Evolutionary conservation across 495 filamentous ascomycete genomes (phyloP).

Genomic region (Xylaria cubensis): DNA sequence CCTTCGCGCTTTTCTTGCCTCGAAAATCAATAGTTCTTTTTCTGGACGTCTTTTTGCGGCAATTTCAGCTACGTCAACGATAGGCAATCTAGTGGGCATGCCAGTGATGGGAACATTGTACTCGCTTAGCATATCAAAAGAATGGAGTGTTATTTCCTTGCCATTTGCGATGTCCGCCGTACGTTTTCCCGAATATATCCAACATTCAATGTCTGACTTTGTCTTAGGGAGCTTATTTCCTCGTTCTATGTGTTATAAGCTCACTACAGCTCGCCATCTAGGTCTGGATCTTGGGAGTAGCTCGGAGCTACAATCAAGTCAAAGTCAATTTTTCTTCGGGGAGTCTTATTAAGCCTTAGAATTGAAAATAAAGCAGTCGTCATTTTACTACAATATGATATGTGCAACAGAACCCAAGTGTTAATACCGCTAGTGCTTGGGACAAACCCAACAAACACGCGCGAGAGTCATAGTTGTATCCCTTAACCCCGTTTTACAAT

Average conservation of each 20-base stretch:
- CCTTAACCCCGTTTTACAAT: constrained; percentile 8
- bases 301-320: not conserved
- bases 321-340: not conserved
- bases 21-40: constrained; percentile 1
- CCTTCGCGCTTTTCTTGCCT: constrained; percentile 17
- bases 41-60: constrained; percentile 15
- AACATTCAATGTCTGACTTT: not conserved
- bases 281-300: not conserved
- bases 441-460: constrained; percentile 17
- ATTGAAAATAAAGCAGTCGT: not conserved
- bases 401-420: not conserved
- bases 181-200: not conserved
- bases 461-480: constrained; percentile 21
- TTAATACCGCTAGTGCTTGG: constrained; percentile 6
- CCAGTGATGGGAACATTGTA: constrained; percentile 16
- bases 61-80: constrained; percentile 10
- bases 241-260: not conserved
- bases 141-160: not conserved
- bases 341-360: not conserved
- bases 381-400: not conserved
- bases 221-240: constrained; percentile 6
- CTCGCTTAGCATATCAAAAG: not conserved
- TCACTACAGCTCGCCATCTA: constrained; percentile 1
- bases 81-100: constrained; percentile 14
- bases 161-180: not conserved